Conservation (phyloP, 495 filamentous ascomycete species). For the Chaetomium tenue region DNA sequence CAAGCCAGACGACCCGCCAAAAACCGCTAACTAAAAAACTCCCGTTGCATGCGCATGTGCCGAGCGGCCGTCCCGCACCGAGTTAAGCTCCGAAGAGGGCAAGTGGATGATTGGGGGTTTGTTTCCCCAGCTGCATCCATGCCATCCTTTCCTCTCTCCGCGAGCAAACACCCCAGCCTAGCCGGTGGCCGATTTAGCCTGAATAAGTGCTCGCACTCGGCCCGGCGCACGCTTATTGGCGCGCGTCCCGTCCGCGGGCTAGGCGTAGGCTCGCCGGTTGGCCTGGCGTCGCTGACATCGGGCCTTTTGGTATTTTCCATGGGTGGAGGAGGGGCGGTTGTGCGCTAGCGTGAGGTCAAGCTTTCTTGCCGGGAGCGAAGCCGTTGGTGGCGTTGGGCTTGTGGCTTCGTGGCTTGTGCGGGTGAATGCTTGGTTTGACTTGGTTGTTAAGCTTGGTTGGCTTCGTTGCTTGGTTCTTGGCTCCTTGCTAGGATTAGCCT, state of each 20-base stretch:
- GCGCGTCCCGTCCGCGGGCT: neutral
- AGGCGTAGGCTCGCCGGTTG: neutral
- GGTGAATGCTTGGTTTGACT: neutral
- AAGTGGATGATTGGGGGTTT: neutral
- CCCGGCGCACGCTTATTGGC: conserved; percentile 13
- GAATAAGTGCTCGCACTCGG: conserved; percentile 2
- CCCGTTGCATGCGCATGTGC: neutral
- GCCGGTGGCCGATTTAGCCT: conserved; percentile 13
- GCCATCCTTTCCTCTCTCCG: too few relatives aligned
- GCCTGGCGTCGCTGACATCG: conserved; percentile 4
- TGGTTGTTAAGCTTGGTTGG: neutral
- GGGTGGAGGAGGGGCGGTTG: neutral
- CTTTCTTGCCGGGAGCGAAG: neutral
- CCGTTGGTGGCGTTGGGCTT: conserved; percentile 9
- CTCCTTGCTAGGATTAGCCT: too few relatives aligned
- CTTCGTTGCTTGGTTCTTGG: neutral
- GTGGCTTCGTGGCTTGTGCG: neutral
- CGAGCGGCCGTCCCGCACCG: conserved; percentile 4
- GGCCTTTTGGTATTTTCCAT: conserved; percentile 3
- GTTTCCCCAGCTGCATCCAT: too few relatives aligned
- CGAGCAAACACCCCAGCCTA: neutral
- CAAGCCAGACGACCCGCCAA: neutral
- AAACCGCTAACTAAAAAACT: neutral
- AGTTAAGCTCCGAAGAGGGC: neutral
- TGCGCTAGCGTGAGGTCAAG: neutral